A percentile compares a stretch with the other conserved stretches of the same genome.
Conservation (phyloP, 2,329 filamentous ascomycete species). For the Epichloe gansuensis region DNA sequence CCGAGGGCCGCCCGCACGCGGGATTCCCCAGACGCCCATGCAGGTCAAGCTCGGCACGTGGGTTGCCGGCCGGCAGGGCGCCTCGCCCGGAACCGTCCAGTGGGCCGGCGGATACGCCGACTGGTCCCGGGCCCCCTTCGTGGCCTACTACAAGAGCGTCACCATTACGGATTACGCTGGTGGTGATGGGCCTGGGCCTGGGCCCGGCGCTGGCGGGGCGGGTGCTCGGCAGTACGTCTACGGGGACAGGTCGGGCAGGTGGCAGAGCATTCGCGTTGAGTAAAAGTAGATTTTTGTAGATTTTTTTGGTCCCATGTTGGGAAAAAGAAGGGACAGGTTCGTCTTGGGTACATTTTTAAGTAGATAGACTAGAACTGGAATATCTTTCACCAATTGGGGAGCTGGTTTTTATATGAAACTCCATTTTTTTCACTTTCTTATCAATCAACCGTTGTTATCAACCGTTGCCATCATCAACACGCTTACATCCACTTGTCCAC, state of each 20-base stretch:
- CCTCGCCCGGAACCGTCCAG: slow-evolving; percentile 56
- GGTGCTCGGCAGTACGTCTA: slow-evolving; percentile 29
- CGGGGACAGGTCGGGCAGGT: slow-evolving; percentile 27
- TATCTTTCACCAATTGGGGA: no score
- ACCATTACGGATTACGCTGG: slow-evolving; percentile 31
- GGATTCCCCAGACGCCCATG: slow-evolving; percentile 62
- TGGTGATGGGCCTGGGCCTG: slow-evolving; percentile 17
- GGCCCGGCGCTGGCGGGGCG: slow-evolving; percentile 6
- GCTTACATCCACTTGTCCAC: no score
- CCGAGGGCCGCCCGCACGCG: slow-evolving; percentile 37
- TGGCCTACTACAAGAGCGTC: slow-evolving; percentile 31
- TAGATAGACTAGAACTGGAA: no score
- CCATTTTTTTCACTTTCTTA: no score
- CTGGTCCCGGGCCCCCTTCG: slow-evolving; percentile 29
- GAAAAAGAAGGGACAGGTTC: background rate
- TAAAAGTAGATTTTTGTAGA: background rate
- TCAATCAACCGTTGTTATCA: no score
- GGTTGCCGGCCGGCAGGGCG: slow-evolving; percentile 45
- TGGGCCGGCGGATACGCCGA: slow-evolving; percentile 51
- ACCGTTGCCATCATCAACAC: no score
- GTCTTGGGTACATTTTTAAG: background rate
- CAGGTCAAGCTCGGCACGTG: slow-evolving; percentile 58
- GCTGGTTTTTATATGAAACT: no score
- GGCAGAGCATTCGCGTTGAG: slow-evolving; percentile 28
- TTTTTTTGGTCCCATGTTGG: no score